These are phyloP conservation scores for Inga oerstediana DNA, from an alignment of 306 rosid genomes.

Conservation along the genomic window DNA sequence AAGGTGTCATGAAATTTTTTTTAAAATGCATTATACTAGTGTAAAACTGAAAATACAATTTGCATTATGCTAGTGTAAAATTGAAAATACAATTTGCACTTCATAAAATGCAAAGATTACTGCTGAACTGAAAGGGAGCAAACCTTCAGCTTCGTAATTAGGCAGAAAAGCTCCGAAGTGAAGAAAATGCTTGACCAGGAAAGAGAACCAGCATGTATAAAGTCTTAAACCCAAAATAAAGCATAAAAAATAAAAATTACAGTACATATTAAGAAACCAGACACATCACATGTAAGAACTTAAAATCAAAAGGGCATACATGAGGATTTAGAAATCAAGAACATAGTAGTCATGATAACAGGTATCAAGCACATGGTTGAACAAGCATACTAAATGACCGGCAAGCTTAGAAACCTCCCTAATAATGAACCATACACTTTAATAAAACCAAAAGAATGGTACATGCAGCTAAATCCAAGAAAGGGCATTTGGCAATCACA, in stretches of 20 bases:
- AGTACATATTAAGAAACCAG: background rate
- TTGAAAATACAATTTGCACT: background rate
- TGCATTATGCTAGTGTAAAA: background rate
- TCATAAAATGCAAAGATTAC: background rate
- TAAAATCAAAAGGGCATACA: background rate
- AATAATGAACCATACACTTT: background rate
- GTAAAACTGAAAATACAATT: too few relatives aligned
- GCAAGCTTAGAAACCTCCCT: background rate
- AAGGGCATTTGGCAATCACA: conserved; percentile 33
- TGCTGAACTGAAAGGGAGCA: background rate
- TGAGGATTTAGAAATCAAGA: background rate
- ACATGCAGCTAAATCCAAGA: conserved; percentile 35
- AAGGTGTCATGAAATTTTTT: too few relatives aligned
- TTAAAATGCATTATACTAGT: too few relatives aligned
- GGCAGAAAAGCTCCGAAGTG: conserved; percentile 12
- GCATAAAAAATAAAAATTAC: background rate
- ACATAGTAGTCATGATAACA: background rate
- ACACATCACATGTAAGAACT: background rate
- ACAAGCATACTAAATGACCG: conserved; percentile 2
- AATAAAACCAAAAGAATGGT: conserved; percentile 10
- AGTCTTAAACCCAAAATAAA: background rate
- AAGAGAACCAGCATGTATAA: conserved; percentile 10
- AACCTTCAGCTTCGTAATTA: conserved; percentile 6
- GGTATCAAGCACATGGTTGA: conserved; percentile 10
- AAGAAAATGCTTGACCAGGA: conserved; percentile 2